Percentiles rank a stretch among this genome's conserved stretches.
Evolutionary conservation across 2,329 filamentous ascomycete genomes (phyloP).

Genomic region (Arachnomyces sp.): DNA sequence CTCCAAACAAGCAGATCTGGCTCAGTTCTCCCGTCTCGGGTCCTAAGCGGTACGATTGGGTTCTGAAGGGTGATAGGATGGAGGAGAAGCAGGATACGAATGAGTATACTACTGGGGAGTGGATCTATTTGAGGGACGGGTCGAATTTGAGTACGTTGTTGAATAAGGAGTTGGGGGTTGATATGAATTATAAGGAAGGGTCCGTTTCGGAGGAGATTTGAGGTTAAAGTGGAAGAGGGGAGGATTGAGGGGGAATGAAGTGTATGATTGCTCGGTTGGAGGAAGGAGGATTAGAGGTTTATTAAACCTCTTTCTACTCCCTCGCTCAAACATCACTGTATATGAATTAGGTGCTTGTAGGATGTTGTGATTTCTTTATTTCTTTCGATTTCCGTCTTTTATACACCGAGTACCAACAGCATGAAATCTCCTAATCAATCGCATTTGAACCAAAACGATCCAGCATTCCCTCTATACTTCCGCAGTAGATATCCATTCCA

Average conservation of each 20-base stretch:
- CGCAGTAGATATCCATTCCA: no score
- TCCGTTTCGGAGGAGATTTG: no score
- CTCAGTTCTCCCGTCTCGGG: constrained; percentile 84
- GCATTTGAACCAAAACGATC: no score
- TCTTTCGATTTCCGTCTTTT: no score
- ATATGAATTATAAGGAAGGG: constrained; percentile 35
- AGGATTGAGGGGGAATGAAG: constrained; percentile 12
- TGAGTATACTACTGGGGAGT: constrained; percentile 52
- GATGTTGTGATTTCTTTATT: no score
- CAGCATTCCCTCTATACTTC: no score
- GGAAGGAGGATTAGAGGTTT: background rate
- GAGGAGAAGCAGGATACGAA: constrained; percentile 68
- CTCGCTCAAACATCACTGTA: constrained; percentile 1
- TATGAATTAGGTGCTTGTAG: no score
- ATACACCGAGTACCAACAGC: no score
- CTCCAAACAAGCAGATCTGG: constrained; percentile 96
- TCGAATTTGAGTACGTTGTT: constrained; percentile 65
- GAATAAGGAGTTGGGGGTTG: constrained; percentile 66
- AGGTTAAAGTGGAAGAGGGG: no score
- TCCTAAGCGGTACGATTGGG: constrained; percentile 91
- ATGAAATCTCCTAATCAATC: no score
- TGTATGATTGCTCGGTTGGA: background rate
- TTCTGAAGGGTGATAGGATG: constrained; percentile 62
- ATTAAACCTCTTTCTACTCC: no score
- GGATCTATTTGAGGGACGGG: constrained; percentile 86